Evolutionary conservation across 257 asterid species (phyloP).

Genomic region (Solanum rostratum): DNA sequence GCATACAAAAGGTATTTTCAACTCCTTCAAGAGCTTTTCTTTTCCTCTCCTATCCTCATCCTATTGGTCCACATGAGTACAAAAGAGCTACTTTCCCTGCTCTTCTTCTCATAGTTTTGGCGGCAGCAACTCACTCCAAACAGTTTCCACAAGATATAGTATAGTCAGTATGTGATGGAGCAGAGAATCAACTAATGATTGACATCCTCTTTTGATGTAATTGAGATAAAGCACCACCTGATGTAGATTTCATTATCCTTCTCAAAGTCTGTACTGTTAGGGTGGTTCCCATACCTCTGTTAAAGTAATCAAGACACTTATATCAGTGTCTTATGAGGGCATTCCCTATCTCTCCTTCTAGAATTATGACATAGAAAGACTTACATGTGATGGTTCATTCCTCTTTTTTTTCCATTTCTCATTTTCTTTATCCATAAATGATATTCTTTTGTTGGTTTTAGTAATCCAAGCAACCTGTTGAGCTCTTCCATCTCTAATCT

Average conservation of each 20-base stretch:
- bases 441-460: not conserved
- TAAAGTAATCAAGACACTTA: not conserved
- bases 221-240: not conserved
- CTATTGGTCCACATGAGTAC: not conserved
- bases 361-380: not conserved
- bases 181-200: not conserved
- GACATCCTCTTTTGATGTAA: not conserved
- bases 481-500: not conserved
- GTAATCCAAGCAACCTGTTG: not conserved
- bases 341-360: not conserved
- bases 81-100: not conserved
- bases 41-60: not conserved
- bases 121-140: not conserved
- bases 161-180: not conserved
- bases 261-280: not conserved
- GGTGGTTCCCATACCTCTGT: not conserved
- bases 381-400: not conserved
- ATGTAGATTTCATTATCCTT: not conserved
- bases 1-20: not conserved
- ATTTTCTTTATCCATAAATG: not conserved
- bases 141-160: not conserved
- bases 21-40: not conserved
- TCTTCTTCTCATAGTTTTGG: not conserved
- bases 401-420: not conserved
- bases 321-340: not conserved